Base-by-base conservation (phyloP, 139 green algal genomes). In the Medakamo hakoo region DNA sequence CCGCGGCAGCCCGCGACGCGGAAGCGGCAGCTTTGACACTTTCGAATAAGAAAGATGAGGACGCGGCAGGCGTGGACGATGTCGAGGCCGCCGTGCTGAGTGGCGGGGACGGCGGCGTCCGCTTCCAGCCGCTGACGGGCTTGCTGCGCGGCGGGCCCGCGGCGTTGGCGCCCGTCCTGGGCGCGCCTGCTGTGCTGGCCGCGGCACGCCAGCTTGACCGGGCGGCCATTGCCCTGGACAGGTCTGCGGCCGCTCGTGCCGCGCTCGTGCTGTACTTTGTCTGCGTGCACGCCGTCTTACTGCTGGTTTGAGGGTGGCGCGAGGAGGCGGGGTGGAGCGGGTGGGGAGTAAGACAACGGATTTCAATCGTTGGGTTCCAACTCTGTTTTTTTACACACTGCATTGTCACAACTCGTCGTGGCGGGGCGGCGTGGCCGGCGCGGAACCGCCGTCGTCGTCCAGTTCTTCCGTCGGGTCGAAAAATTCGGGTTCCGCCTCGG, bases 11-110 rank as follows among this genome's bases (percentile, higher is more conserved):
- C n/a, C n/a, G n/a, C n/a, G n/a, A n/a, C n/a, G n/a, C n/a, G n/a
- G n/a, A n/a, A n/a, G n/a, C n/a, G n/a, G n/a, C n/a, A n/a, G n/a
- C n/a, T n/a, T n/a, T n/a, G n/a, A n/a, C n/a, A n/a, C n/a, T n/a
- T n/a, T n/a, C n/a, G n/a, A 74, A 74, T 52, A 74, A 74, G 31
- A 74, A 74, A 27, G 60, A 69, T 49, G 68, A 74, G 59, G 68
- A 74, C 52, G 57, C n/a, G n/a, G n/a, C n/a, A n/a, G n/a, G n/a
- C n/a, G n/a, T 63, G 49, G 64, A 27, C 29, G 68, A 74, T 30
- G 61, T 74, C n/a, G 68, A 74, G 52, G 63, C 66, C 27, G 66
- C 66, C 31, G 60, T 71, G n/a, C 55, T 71, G 25, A 67, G 63
- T 2, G 68, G 68, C 16, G 57, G 62, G 5, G 57, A 28, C 21